Conservation (phyloP, 768 basidiomycete species). For the Aureoboletus auriporus region DNA sequence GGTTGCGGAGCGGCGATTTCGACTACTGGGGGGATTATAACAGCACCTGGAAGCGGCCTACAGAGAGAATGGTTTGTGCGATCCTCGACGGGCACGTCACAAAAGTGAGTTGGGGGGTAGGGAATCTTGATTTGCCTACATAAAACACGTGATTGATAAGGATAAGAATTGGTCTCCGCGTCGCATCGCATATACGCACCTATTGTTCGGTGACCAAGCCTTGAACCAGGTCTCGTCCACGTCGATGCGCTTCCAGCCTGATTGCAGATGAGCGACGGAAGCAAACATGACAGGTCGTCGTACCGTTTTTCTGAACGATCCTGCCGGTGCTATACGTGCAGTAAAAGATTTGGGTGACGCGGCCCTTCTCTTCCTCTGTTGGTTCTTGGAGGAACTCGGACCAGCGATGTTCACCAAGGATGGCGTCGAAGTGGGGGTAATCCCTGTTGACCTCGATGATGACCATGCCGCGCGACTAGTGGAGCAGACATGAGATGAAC, state of each 20-base stretch:
- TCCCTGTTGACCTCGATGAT: conserved; percentile 39
- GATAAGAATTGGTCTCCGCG: not conserved
- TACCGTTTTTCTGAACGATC: conserved; percentile 43
- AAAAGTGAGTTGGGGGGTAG: conserved; percentile 38
- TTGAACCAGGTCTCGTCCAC: conserved; percentile 43
- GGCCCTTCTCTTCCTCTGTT: conserved; percentile 23
- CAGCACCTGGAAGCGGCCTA: conserved; percentile 38
- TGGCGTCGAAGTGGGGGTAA: conserved; percentile 27
- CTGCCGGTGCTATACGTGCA: conserved; percentile 36
- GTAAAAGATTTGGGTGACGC: conserved; percentile 35
- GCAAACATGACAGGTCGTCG: conserved; percentile 4
- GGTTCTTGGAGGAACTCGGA: conserved; percentile 34
- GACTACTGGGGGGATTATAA: conserved; percentile 23
- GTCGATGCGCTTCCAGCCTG: conserved; percentile 47
- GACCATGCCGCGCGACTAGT: conserved; percentile 41
- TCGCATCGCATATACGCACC: conserved; percentile 15
- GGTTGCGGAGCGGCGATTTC: conserved; percentile 24
- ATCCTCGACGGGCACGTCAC: conserved; percentile 38
- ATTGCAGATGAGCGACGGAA: not conserved
- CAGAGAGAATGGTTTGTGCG: conserved; percentile 37
- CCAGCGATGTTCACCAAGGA: conserved; percentile 45
- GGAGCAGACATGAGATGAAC: not conserved
- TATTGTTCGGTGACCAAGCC: conserved; percentile 21
- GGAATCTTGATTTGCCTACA: conserved; percentile 33
- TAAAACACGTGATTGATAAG: not conserved